Conservation (phyloP, 2,329 filamentous ascomycete genomes). For the Aspergillus nomiae region DNA sequence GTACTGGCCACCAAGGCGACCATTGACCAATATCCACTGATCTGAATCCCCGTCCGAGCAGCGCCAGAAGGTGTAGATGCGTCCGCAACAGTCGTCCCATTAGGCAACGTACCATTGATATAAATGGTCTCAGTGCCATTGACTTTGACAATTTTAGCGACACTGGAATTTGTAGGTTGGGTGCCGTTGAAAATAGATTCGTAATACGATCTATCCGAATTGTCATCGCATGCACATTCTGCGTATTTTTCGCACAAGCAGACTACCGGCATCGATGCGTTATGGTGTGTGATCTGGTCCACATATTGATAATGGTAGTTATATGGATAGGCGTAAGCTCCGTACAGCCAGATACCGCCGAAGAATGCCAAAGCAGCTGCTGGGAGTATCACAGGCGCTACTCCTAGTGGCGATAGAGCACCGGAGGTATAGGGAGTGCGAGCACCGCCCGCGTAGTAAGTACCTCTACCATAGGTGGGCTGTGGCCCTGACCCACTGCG, state of each 20-base stretch:
- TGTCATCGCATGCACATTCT: constrained; percentile 61
- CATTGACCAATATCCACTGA: constrained; percentile 47
- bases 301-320: constrained; percentile 50
- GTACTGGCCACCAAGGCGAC: constrained; percentile 37
- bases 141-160: constrained; percentile 40
- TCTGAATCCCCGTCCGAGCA: constrained; percentile 27
- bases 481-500: constrained; percentile 43
- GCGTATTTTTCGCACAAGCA: constrained; percentile 59
- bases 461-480: constrained; percentile 52
- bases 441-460: constrained; percentile 60
- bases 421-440: constrained; percentile 53
- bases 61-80: constrained; percentile 24
- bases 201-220: constrained; percentile 46
- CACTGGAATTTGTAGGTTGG: constrained; percentile 40
- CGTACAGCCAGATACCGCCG: constrained; percentile 58
- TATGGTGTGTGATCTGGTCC: constrained; percentile 47
- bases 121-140: constrained; percentile 49
- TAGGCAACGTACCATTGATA: constrained; percentile 51
- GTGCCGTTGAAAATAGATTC: constrained; percentile 46
- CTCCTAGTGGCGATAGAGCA: constrained; percentile 47
- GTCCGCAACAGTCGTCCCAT: constrained; percentile 45
- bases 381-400: constrained; percentile 53
- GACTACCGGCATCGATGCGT: constrained; percentile 55
- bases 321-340: constrained; percentile 59
- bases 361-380: constrained; percentile 50